A percentile compares a stretch with the other conserved stretches of the same genome.
Conservation (phyloP, 1,139 yeast species). For the Suhomyces yuchorum region DNA sequence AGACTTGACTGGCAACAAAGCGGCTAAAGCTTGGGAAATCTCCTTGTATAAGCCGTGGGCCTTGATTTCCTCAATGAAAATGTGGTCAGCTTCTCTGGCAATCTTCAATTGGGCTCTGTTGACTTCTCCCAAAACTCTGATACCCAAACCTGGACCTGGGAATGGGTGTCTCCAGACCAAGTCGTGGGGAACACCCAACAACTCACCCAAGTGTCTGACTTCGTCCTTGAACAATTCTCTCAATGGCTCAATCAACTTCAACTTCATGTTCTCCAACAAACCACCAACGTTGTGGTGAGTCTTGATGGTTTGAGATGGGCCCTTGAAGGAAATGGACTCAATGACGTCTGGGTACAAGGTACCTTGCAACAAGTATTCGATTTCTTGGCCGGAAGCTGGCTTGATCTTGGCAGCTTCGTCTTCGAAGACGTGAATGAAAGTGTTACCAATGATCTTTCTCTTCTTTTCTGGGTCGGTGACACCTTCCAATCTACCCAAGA, state of each 20-base stretch:
- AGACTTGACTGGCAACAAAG: constrained; percentile 92
- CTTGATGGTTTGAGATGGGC: constrained; percentile 98
- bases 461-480: constrained; percentile 98
- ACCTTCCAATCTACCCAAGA: constrained; percentile 83
- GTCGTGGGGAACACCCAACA: constrained; percentile 94
- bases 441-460: constrained; percentile 98
- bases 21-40: constrained; percentile 97
- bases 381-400: constrained; percentile 87
- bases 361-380: constrained; percentile 94
- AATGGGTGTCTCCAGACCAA: constrained; percentile 99
- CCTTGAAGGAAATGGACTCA: constrained; percentile 97
- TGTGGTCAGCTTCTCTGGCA: constrained; percentile 96
- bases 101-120: constrained; percentile 89
- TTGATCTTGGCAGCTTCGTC: constrained; percentile 91
- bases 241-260: constrained; percentile 96
- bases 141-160: constrained; percentile 99
- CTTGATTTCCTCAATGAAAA: constrained; percentile 93
- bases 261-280: constrained; percentile 93
- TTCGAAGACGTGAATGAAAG: constrained; percentile 95
- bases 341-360: constrained; percentile 98
- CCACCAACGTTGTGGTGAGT: constrained; percentile 99
- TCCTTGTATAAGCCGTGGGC: constrained; percentile 90
- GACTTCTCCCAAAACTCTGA: constrained; percentile 96
- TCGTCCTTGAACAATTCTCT: constrained; percentile 98
- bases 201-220: constrained; percentile 93